A percentile compares a stretch with the other conserved stretches of the same genome.
Conservation (phyloP, 257 asterid species). For the Voacanga thouarsii region DNA sequence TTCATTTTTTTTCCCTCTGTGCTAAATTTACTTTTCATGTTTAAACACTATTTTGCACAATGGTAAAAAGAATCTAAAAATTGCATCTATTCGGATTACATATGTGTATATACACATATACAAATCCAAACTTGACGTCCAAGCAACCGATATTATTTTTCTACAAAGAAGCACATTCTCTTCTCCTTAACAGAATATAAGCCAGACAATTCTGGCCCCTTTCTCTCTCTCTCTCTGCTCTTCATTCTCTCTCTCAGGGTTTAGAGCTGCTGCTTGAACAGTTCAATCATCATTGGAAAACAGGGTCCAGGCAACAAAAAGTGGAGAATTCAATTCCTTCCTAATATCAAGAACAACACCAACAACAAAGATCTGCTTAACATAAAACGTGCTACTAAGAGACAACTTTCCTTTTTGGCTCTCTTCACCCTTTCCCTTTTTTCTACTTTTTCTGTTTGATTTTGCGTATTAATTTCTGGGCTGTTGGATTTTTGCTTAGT, state of each 20-base stretch:
- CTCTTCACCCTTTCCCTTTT: not conserved
- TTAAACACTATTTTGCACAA: not conserved
- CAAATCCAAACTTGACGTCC: slow-evolving; percentile 75
- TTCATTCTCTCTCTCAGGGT: slow-evolving; percentile 15
- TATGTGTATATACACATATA: slow-evolving; percentile 24
- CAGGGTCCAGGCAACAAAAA: slow-evolving; percentile 8
- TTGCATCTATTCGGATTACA: slow-evolving; percentile 26
- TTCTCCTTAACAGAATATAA: slow-evolving; percentile 37
- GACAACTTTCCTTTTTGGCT: not conserved
- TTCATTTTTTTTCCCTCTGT: not conserved
- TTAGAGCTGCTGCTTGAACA: slow-evolving; percentile 9
- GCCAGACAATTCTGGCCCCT: slow-evolving; percentile 20
- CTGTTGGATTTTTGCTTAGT: slow-evolving; percentile 6
- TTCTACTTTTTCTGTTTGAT: not conserved
- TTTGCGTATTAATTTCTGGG: not conserved
- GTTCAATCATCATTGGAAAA: slow-evolving; percentile 24
- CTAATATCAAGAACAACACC: slow-evolving; percentile 28
- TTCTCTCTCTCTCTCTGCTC: slow-evolving; percentile 8
- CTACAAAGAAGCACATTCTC: slow-evolving; percentile 17
- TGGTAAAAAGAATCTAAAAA: not conserved
- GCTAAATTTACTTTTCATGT: not conserved
- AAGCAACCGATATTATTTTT: slow-evolving; percentile 60
- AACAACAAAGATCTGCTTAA: slow-evolving; percentile 13
- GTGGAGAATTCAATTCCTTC: slow-evolving; percentile 34
- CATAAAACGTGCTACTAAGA: slow-evolving; percentile 24